Base-by-base conservation (phyloP, 371 early-diverging fungal species). In the Mucor lusitanicus region DNA sequence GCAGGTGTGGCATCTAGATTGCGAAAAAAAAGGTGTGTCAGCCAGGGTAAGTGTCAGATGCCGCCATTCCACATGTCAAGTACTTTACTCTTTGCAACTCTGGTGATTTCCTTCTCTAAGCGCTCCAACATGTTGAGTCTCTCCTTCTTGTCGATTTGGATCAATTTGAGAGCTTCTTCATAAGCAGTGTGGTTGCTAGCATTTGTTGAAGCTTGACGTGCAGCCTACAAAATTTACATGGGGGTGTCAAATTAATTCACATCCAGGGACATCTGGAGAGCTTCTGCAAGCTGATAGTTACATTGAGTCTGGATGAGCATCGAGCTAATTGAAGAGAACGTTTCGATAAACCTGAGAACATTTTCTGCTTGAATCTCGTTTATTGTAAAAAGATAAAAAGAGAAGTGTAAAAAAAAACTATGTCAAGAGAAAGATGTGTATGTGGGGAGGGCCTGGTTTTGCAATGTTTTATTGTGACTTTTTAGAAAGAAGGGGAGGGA, bases 161-260 rank as follows among this genome's bases (percentile, higher is more conserved):
- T 91, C 58, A 90, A 72, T 74, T 87, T 86, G n/a, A 93, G 71
- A 3, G 93, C 93, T 73, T 91, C 90, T 54, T 91, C 91, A 70
- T 88, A 93, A 19, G 92, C 90, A 11, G 84, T 82, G 70, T 89
- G 65, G 21, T 63, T 57, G n/a, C 28, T 11, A n/a, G 64, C 15
- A 25, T 64, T 55, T n/a, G 70, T 65, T 37, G 72, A 72, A 61
- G 70, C 68, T 32, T 65, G 35, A 54, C 76, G 70, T 68, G 61
- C 53, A 58, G 28, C 61, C 69, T 69, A 63, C 17, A 40, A 40
- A 63, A 63, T 39, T 55, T 17, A 40, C 39, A 39, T 12, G 40
- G 39, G 28, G 32, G 28, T 28, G 46, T 19, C 46, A 46, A 46
- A 46, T 9, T 46, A 46, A 46, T 46, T 21, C 6, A 46, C 46